Evolutionary conservation across 176 grass and related monocot species (phyloP).

Genomic region (Aechmea fasciata): DNA sequence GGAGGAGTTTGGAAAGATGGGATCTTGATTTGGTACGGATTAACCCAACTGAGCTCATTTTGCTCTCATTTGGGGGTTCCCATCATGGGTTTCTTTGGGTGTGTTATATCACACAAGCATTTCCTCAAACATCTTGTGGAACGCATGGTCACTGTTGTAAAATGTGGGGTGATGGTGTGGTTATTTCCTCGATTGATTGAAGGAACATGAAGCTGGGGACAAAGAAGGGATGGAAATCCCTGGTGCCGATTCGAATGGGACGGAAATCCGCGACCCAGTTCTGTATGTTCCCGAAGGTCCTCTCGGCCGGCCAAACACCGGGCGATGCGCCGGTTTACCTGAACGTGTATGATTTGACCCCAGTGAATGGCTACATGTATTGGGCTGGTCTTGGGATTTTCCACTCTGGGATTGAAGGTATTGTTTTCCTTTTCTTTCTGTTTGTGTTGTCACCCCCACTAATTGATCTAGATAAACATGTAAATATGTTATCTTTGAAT

Average conservation of each 20-base stretch:
- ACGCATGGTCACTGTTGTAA: not conserved
- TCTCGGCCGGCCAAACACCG: conserved; percentile 40
- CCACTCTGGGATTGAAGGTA: conserved; percentile 97
- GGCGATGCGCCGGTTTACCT: conserved; percentile 82
- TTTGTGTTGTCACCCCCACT: not conserved
- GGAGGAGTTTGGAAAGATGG: conserved; percentile 1
- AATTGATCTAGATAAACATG: not conserved
- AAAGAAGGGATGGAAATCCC: conserved; percentile 92
- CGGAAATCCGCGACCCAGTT: conserved; percentile 58
- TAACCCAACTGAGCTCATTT: not conserved
- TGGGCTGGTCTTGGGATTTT: conserved; percentile 95
- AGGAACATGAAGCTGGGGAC: conserved; percentile 79
- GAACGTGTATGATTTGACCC: conserved; percentile 94
- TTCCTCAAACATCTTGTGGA: not conserved
- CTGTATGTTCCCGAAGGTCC: conserved; percentile 85
- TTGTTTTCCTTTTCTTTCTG: conserved; percentile 15
- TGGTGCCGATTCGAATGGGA: conserved; percentile 55
- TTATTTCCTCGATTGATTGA: conserved; percentile 17
- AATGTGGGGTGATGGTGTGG: not conserved
- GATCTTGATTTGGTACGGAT: not conserved
- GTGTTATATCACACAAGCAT: not conserved
- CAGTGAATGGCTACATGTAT: conserved; percentile 89
- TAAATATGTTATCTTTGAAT: not conserved
- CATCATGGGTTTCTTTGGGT: not conserved
- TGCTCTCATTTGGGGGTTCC: not conserved